phyloP scores from a whole-genome alignment of 805 yeast genomes.

The Ascoidea asiatica region DNA sequence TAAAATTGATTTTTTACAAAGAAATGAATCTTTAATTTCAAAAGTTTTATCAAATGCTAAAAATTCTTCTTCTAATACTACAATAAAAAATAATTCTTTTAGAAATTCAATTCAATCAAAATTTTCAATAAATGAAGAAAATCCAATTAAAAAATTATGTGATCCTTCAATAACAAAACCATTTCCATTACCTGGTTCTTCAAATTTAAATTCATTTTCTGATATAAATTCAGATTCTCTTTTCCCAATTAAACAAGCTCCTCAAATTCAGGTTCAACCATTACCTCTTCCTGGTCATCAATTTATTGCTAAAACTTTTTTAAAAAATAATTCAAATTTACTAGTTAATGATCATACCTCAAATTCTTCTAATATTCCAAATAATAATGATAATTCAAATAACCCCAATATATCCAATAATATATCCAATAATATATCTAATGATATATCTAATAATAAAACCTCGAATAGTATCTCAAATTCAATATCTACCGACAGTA shows the following conservation, averaged over 20 bases:
- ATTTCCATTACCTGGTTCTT: no score
- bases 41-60: constrained; percentile 36
- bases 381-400: no score
- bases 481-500: constrained; percentile 5
- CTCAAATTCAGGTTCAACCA: not conserved
- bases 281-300: constrained; percentile 2
- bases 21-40: constrained; percentile 55
- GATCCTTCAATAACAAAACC: no score
- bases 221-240: not conserved
- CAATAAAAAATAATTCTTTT: not conserved
- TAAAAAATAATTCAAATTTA: constrained; percentile 30
- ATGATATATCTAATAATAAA: not conserved
- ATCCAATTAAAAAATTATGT: constrained; percentile 1
- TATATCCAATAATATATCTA: constrained; percentile 1
- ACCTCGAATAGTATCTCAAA: constrained; percentile 11
- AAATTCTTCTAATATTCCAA: no score
- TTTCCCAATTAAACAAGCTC: not conserved
- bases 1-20: constrained; percentile 51
- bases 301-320: constrained; percentile 25
- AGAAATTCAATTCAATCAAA: constrained; percentile 4
- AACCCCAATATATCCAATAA: not conserved
- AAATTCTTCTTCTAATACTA: not conserved
- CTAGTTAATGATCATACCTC: constrained; percentile 9
- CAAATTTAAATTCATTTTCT: no score
- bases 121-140: no score